Evolutionary conservation across 768 basidiomycete genomes (phyloP).

Genomic region (Paxillus ammoniavirescens): DNA sequence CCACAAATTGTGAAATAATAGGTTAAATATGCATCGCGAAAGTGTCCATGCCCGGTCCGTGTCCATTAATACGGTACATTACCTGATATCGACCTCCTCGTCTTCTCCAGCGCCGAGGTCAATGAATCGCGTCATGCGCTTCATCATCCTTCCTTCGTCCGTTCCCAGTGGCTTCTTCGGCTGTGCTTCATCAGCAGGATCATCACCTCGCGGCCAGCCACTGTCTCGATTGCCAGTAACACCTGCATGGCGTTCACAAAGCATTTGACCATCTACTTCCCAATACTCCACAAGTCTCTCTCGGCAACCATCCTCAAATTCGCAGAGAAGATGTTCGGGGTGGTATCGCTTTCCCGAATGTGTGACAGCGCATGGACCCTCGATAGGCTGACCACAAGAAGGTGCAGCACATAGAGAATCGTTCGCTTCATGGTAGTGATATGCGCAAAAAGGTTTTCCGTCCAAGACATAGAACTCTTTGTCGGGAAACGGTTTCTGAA

Average conservation of each 20-base stretch:
- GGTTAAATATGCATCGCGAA: constrained; percentile 13
- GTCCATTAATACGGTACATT: constrained; percentile 20
- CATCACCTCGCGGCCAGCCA: constrained; percentile 19
- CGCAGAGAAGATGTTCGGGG: constrained; percentile 85
- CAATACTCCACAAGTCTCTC: constrained; percentile 79
- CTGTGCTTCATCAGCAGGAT: constrained; percentile 8
- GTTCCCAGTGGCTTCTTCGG: constrained; percentile 10
- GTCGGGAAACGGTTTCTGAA: constrained; percentile 85
- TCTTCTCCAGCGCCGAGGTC: constrained; percentile 48
- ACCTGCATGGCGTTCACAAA: constrained; percentile 79
- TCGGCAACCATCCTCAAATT: constrained; percentile 54
- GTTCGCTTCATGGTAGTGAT: constrained; percentile 92
- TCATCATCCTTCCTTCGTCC: constrained; percentile 58
- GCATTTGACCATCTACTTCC: constrained; percentile 82
- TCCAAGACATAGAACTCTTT: constrained; percentile 90
- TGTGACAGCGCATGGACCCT: constrained; percentile 89
- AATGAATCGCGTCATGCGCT: constrained; percentile 79
- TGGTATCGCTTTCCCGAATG: constrained; percentile 81
- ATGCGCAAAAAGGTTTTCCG: constrained; percentile 87
- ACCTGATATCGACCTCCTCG: constrained; percentile 31
- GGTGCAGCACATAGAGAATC: constrained; percentile 81
- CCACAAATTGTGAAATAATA: constrained; percentile 17
- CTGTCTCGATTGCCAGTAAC: constrained; percentile 24
- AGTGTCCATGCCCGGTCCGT: constrained; percentile 11
- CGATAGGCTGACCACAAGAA: constrained; percentile 84